These are phyloP conservation scores for Parietaria judaica DNA, from an alignment of 306 rosid genomes.

Conservation along the genomic window DNA sequence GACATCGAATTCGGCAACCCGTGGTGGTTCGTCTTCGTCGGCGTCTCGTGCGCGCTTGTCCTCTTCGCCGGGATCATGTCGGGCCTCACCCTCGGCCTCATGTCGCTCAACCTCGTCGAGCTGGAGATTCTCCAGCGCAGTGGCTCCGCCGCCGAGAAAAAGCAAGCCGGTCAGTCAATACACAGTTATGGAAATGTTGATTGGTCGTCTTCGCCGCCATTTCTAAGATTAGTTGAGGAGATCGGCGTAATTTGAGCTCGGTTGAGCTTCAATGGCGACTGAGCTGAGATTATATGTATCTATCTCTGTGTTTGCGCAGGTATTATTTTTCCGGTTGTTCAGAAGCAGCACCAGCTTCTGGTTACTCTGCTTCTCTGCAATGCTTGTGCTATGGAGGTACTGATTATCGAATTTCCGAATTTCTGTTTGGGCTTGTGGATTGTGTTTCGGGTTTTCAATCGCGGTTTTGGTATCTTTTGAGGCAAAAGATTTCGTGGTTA, in stretches of 20 bases:
- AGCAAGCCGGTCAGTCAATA: conserved; percentile 57
- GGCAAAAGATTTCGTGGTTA: no score
- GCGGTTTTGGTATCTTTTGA: neutral
- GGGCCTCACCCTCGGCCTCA: conserved; percentile 77
- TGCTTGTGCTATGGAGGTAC: conserved; percentile 96
- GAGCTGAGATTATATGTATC: neutral
- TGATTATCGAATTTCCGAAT: neutral
- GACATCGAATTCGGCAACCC: conserved; percentile 50
- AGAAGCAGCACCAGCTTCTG: conserved; percentile 80
- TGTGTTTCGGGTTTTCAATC: neutral
- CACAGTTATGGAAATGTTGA: no score
- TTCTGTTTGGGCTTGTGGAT: no score
- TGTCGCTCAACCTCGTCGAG: conserved; percentile 70
- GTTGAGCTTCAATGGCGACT: conserved; percentile 1
- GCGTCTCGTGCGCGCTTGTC: conserved; percentile 51
- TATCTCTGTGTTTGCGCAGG: conserved; percentile 26
- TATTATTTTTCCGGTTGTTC: conserved; percentile 61
- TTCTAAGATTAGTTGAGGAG: neutral
- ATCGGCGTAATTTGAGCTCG: neutral
- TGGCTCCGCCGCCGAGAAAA: conserved; percentile 54
- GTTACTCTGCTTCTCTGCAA: conserved; percentile 80
- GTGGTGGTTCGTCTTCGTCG: conserved; percentile 67
- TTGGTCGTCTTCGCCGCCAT: neutral
- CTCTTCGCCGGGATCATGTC: conserved; percentile 92
- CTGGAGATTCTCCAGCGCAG: conserved; percentile 78